Percentiles rank a stretch among this genome's conserved stretches.
These are phyloP conservation scores for Arthrocladium fulminans DNA, from an alignment of 2,329 filamentous ascomycete genomes.

Conservation along the genomic window DNA sequence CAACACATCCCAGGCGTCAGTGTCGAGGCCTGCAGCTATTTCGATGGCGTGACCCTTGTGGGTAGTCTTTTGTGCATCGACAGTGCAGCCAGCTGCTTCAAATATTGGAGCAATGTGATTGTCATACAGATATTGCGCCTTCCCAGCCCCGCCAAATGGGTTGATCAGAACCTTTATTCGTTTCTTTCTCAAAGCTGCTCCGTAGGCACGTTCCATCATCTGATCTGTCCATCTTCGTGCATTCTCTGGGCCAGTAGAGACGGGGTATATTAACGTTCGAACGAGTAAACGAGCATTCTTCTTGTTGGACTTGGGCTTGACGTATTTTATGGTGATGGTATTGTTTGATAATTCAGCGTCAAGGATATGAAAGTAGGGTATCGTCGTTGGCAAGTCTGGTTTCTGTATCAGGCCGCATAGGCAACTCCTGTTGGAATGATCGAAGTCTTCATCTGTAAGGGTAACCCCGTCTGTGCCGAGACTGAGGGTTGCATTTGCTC, in stretches of 20 bases:
- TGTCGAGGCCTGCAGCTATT: slow-evolving; percentile 65
- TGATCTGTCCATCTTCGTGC: slow-evolving; percentile 49
- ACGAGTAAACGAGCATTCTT: slow-evolving; percentile 46
- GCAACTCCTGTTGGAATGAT: background rate
- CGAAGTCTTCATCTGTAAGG: slow-evolving; percentile 29
- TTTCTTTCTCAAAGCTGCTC: slow-evolving; percentile 56
- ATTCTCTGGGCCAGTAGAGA: slow-evolving; percentile 44
- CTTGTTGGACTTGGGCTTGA: slow-evolving; percentile 48
- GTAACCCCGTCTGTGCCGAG: slow-evolving; percentile 53
- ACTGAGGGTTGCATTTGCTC: slow-evolving; percentile 51
- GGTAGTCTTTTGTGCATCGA: slow-evolving; percentile 65
- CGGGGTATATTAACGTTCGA: slow-evolving; percentile 53
- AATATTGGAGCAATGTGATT: slow-evolving; percentile 73
- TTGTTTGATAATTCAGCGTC: slow-evolving; percentile 61
- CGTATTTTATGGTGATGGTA: slow-evolving; percentile 64
- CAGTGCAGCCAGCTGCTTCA: slow-evolving; percentile 64
- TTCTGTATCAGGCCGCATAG: slow-evolving; percentile 45
- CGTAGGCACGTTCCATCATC: slow-evolving; percentile 64
- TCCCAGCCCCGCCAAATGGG: slow-evolving; percentile 77
- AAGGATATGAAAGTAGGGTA: slow-evolving; percentile 71
- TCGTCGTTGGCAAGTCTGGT: slow-evolving; percentile 38
- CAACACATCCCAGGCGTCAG: slow-evolving; percentile 73
- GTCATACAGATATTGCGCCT: slow-evolving; percentile 63
- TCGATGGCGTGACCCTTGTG: slow-evolving; percentile 69
- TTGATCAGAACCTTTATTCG: slow-evolving; percentile 85